phyloP scores from a whole-genome alignment of 495 filamentous ascomycete species.

The Penicillium samsonianum region DNA sequence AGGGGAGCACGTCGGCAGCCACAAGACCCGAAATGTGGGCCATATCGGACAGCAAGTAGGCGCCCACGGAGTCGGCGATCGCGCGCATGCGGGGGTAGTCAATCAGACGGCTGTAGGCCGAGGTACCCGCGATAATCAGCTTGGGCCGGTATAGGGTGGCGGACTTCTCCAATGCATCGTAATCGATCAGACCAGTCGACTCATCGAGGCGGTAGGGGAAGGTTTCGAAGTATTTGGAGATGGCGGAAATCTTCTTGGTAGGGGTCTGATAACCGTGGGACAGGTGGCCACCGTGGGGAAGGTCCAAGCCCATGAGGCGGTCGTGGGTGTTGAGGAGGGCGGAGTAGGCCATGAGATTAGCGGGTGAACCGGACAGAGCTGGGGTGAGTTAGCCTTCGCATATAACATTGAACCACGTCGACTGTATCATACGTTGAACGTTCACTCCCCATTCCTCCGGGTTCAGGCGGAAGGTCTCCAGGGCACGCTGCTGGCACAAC shows the following conservation, averaged over 20 bases:
- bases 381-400: slow-evolving; percentile 22
- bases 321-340: slow-evolving; percentile 90
- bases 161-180: slow-evolving; percentile 81
- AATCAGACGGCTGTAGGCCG: slow-evolving; percentile 90
- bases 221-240: slow-evolving; percentile 99
- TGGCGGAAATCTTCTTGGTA: slow-evolving; percentile 95
- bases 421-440: slow-evolving; percentile 73
- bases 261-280: slow-evolving; percentile 98
- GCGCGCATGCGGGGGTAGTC: slow-evolving; percentile 87
- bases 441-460: slow-evolving; percentile 96
- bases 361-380: slow-evolving; percentile 95
- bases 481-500: slow-evolving; percentile 83
- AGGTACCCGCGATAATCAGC: slow-evolving; percentile 91
- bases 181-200: slow-evolving; percentile 90
- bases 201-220: slow-evolving; percentile 91
- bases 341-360: slow-evolving; percentile 94
- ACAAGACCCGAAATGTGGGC: slow-evolving; percentile 97
- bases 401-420: not conserved
- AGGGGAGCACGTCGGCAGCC: slow-evolving; percentile 84
- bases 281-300: slow-evolving; percentile 94
- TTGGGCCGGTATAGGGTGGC: slow-evolving; percentile 89
- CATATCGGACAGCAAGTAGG: slow-evolving; percentile 93
- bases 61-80: slow-evolving; percentile 86
- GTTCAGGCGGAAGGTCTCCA: slow-evolving; percentile 81
- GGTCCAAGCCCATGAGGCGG: slow-evolving; percentile 93